Conservation (phyloP, 2,329 filamentous ascomycete genomes). For the Diaporthe helianthi region DNA sequence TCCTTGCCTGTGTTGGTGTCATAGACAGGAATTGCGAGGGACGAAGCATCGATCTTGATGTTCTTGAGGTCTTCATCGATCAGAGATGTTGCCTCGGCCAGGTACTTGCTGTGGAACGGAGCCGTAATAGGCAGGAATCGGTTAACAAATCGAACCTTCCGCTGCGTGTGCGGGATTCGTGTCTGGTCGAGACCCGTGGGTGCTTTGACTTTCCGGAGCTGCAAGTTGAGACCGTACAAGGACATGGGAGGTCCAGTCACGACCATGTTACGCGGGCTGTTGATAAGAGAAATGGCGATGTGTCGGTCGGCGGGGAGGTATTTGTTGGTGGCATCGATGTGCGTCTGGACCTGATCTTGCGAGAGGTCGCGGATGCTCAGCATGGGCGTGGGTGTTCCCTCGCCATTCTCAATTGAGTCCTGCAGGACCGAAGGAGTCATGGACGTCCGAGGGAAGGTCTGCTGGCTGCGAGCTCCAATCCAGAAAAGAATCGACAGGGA, state of each 20-base stretch:
- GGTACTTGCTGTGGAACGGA: constrained; percentile 97
- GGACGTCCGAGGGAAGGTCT: constrained; percentile 94
- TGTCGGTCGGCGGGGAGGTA: constrained; percentile 92
- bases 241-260: constrained; percentile 96
- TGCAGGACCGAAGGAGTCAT: constrained; percentile 88
- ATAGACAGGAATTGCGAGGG: constrained; percentile 84
- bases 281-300: constrained; percentile 93
- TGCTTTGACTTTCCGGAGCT: constrained; percentile 95
- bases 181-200: constrained; percentile 97
- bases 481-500: constrained; percentile 95
- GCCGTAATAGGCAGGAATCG: constrained; percentile 97
- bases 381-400: constrained; percentile 97
- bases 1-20: constrained; percentile 91
- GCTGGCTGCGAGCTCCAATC: constrained; percentile 96
- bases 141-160: constrained; percentile 96
- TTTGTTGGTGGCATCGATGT: constrained; percentile 96
- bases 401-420: constrained; percentile 91
- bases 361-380: constrained; percentile 94
- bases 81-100: constrained; percentile 79
- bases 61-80: constrained; percentile 89
- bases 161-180: constrained; percentile 90
- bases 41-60: constrained; percentile 74
- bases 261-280: constrained; percentile 96
- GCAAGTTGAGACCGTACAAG: constrained; percentile 92
- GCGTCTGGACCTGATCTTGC: constrained; percentile 87